Evolutionary conservation across 1,139 yeast species (phyloP).

Genomic region (Yamadazyma blattariae): DNA sequence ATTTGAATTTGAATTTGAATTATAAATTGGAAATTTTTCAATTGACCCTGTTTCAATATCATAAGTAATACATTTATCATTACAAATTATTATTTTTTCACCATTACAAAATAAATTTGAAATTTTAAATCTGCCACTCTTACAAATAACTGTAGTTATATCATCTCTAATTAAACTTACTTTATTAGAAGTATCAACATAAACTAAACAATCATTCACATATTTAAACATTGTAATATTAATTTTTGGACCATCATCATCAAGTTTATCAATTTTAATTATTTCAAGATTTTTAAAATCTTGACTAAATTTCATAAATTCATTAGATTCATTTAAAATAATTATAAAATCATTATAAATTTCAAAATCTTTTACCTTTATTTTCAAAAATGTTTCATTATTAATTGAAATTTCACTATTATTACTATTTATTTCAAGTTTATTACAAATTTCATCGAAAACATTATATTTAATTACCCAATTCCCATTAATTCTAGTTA

Average conservation of each 20-base stretch:
- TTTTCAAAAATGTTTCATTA: slow-evolving; percentile 17
- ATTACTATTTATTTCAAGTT: slow-evolving; percentile 14
- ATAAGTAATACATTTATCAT: not conserved
- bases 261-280: not conserved
- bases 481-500: slow-evolving; percentile 24
- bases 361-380: slow-evolving; percentile 29
- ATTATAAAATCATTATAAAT: slow-evolving; percentile 19
- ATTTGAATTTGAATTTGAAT: no score
- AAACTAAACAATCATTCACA: not conserved
- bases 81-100: slow-evolving; percentile 1
- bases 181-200: slow-evolving; percentile 1
- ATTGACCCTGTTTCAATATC: not conserved
- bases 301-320: slow-evolving; percentile 5
- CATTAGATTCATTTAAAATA: slow-evolving; percentile 14
- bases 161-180: slow-evolving; percentile 1
- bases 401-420: slow-evolving; percentile 17
- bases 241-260: not conserved
- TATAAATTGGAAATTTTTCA: not conserved
- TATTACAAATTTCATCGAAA: slow-evolving; percentile 24
- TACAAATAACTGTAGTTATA: not conserved
- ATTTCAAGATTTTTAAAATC: not conserved
- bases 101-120: slow-evolving; percentile 4
- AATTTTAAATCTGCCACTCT: slow-evolving; percentile 11
- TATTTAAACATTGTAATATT: not conserved
- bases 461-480: slow-evolving; percentile 25